Conservation (phyloP, 1,284 basidiomycete species). For the Malassezia furfur region DNA sequence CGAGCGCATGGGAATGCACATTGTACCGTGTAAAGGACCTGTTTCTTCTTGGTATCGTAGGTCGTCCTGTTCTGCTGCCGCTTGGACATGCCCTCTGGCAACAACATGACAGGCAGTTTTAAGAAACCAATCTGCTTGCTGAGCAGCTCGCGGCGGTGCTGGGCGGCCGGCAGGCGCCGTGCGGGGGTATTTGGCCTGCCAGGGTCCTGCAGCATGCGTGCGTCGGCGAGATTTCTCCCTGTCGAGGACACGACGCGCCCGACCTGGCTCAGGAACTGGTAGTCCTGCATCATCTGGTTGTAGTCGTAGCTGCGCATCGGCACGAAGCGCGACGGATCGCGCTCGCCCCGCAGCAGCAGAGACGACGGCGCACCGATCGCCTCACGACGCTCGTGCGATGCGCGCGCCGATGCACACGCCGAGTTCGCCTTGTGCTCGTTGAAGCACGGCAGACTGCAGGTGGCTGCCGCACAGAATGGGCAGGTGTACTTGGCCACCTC, state of each 20-base stretch:
- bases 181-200: neutral
- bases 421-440: constrained; percentile 2
- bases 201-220: neutral
- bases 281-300: constrained; percentile 16
- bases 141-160: constrained; percentile 12
- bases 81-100: constrained; percentile 15
- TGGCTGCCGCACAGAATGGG: constrained; percentile 8
- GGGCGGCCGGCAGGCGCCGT: constrained; percentile 1
- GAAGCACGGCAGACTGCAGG: constrained; percentile 14
- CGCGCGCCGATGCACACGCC: constrained; percentile 1
- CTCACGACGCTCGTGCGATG: neutral
- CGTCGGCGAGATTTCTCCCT: constrained; percentile 3
- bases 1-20: neutral
- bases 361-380: neutral
- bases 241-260: constrained; percentile 14
- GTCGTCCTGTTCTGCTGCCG: constrained; percentile 9
- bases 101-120: constrained; percentile 15
- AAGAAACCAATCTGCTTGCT: constrained; percentile 8
- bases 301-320: constrained; percentile 15
- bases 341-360: neutral
- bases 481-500: constrained; percentile 14
- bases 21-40: constrained; percentile 8
- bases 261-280: constrained; percentile 14
- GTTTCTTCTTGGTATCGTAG: constrained; percentile 7
- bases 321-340: constrained; percentile 2